Evolutionary conservation across 2,329 filamentous ascomycete species (phyloP), one percentile per base, ranked within the genome.

Genomic region (Microcyclosporella mali): DNA sequence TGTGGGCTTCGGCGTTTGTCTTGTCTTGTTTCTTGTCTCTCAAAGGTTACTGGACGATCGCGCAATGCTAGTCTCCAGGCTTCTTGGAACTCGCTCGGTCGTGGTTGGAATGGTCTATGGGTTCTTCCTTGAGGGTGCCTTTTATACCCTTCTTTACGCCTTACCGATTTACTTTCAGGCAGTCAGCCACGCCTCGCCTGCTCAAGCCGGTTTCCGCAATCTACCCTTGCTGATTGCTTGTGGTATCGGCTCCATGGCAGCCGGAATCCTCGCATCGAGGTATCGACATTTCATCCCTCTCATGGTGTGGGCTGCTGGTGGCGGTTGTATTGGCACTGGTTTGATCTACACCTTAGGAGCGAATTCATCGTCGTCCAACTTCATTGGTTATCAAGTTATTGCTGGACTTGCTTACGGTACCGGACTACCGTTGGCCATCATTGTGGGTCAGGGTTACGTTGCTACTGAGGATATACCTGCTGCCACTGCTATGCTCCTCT

Each of bases 321-420:
- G 38, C 14, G 17, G 15, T 4, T 25, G 21, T 15, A 17, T 43
- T 12, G 40, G 56, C 11, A 53, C 54, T 25, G 71, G 70, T 4
- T 57, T 73, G 3, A 45, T 73, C n/a, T 69, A 62, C 42, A 69
- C 65, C 0, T 58, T 71, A 1, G 56, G 62, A 14, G 52, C 64
- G 1, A 46, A 51, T 29, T 66, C 70, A 3, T 49, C 63, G 0
- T 56, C 58, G 1, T 57, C 50, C 3, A 58, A 62, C 21, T 74
- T 70, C 70, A 65, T 73, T 14, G 71, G 70, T 3, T 74, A 68
- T 52, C 68, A 74, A 39, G 56, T 69, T 2, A 43, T 74, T 3
- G 47, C 62, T 2, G 72, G 70, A 16, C 57, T 65, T 2, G 69
- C 70, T 1, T 56, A 67, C 7, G 72, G 71, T 3, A 47, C 66